A percentile compares a stretch with the other conserved stretches of the same genome.
Evolutionary conservation across 768 basidiomycete species (phyloP).

Genomic region (Tricholoma hemisulphureum): DNA sequence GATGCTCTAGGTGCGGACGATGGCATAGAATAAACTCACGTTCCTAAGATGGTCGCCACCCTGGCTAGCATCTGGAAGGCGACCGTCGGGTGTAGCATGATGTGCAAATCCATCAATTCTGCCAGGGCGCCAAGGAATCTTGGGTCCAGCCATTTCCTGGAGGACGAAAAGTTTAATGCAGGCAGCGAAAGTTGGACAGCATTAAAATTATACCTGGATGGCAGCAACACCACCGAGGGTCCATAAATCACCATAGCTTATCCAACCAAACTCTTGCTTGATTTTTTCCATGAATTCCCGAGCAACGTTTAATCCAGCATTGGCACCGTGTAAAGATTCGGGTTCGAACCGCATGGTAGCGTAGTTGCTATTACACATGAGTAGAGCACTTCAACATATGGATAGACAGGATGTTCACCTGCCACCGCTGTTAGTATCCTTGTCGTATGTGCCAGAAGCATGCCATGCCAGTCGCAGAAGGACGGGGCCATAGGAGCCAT

Average conservation of each 20-base stretch:
- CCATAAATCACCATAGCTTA: constrained; percentile 95
- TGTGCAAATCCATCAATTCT: constrained; percentile 81
- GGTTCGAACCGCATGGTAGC: constrained; percentile 98
- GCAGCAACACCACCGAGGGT: constrained; percentile 93
- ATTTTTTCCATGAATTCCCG: constrained; percentile 82
- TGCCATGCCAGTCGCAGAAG: constrained; percentile 93
- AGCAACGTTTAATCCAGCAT: constrained; percentile 78
- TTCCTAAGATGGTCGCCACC: constrained; percentile 83
- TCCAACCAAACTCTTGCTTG: constrained; percentile 89
- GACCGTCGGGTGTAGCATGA: constrained; percentile 81
- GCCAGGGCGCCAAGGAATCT: constrained; percentile 91
- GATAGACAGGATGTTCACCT: constrained; percentile 47
- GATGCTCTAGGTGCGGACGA: constrained; percentile 3
- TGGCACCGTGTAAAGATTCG: constrained; percentile 81
- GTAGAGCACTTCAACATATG: constrained; percentile 6
- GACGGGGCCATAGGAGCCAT: constrained; percentile 87
- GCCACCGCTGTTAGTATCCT: constrained; percentile 71
- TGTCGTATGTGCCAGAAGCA: constrained; percentile 89
- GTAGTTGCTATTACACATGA: constrained; percentile 65
- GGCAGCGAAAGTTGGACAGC: not conserved
- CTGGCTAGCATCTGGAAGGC: constrained; percentile 84
- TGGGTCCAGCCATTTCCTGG: constrained; percentile 89
- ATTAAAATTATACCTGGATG: constrained; percentile 51
- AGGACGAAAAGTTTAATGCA: not conserved
- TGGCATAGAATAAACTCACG: constrained; percentile 38